These are phyloP conservation scores for Hemisphaericaspora lyxosophila DNA, from an alignment of 1,139 yeast genomes.

Conservation along the genomic window DNA sequence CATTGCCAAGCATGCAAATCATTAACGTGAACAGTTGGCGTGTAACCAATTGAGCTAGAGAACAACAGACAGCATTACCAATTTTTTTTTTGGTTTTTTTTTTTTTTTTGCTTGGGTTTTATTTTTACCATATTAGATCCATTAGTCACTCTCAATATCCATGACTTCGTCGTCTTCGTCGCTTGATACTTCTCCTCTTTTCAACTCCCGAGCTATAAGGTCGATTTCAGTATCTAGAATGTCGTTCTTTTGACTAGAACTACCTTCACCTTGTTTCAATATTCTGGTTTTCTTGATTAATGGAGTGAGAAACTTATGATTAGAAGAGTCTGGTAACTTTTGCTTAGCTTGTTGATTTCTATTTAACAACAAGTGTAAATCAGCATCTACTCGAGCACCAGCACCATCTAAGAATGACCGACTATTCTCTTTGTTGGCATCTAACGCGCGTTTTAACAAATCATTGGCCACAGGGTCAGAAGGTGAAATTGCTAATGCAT, in stretches of 20 bases:
- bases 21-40: too few species aligned
- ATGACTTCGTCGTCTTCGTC: conserved; percentile 61
- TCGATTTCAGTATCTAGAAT: conserved; percentile 25
- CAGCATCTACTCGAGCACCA: conserved; percentile 2
- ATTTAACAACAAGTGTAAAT: neutral
- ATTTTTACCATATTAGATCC: too few species aligned
- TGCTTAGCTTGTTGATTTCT: neutral
- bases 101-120: too few species aligned
- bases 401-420: conserved; percentile 1
- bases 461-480: conserved; percentile 85
- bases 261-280: neutral
- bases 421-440: conserved; percentile 48
- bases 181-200: conserved; percentile 55
- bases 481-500: conserved; percentile 77
- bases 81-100: too few species aligned
- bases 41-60: too few species aligned
- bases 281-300: conserved; percentile 18
- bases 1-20: too few species aligned
- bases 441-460: conserved; percentile 75
- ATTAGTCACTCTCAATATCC: conserved; percentile 61
- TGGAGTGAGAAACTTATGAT: conserved; percentile 20
- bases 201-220: conserved; percentile 40
- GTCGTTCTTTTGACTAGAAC: neutral
- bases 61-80: too few species aligned
- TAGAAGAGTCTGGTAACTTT: conserved; percentile 11